Evolutionary conservation across 306 rosid species (phyloP), one percentile per base, ranked within the genome.

Genomic region (Hippophae rhamnoides): DNA sequence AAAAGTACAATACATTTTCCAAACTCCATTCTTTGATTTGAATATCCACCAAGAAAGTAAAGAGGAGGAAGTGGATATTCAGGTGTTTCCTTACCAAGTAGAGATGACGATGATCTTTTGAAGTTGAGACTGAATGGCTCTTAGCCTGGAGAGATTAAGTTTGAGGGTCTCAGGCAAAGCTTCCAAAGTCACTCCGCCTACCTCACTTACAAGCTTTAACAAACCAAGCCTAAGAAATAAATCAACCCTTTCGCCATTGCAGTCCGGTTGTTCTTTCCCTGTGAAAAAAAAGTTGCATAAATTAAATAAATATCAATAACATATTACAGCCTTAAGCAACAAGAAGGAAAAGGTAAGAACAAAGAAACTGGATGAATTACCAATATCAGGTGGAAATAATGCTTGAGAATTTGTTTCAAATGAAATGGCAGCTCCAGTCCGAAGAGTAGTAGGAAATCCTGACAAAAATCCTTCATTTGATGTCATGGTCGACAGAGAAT

Each of bases 181-280:
- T 56, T 75, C 75, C 26, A 27, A 31, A 46, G 56, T 61, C 53
- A 65, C 61, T 13, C 79, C 79, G 25, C 40, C 54, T 48, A 69
- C 56, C 57, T 61, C 72, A 51, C 46, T 64, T 7, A 74, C 79
- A n/a, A 75, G 74, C 72, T 75, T 75, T 44, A 75, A 63, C 68
- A 75, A 61, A 13, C 79, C 79, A 43, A 75, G 57, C 62, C 79
- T 65, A 49, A 75, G 25, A 42, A 65, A 69, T 52, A 75, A 51
- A 69, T 75, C 79, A 65, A 65, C 52, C 10, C 64, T 57, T 38
- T 75, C 75, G 6, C 79, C 79, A 56, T 47, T 50, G 52, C 79
- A 75, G 40, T 69, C 79, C 7, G 71, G 65, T 54, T 64, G 68
- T 61, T 63, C 63, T 61, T 60, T 52, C 26, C 61, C 72, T 48